Percentiles rank a stretch among this genome's conserved stretches.
Evolutionary conservation across 164 flowering plant genomes (phyloP).

Genomic region (Protea cynaroides): DNA sequence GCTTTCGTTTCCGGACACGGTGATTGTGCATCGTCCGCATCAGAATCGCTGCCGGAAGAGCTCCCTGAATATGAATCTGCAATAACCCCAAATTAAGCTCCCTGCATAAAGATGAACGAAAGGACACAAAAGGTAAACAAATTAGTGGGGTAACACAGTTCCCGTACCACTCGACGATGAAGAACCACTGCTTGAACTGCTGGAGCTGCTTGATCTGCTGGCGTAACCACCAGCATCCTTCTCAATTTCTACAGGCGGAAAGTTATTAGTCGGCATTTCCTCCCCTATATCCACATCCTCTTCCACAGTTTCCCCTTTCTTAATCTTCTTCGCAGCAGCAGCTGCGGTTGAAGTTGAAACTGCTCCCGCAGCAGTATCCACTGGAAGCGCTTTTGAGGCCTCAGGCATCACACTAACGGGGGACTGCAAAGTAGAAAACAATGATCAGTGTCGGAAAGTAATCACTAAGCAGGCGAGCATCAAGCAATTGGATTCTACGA

Average conservation of each 20-base stretch:
- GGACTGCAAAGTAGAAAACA: slow-evolving; percentile 18
- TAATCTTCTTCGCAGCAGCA: slow-evolving; percentile 3
- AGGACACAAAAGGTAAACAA: background rate
- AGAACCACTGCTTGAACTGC: slow-evolving; percentile 66
- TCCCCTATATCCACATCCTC: slow-evolving; percentile 44
- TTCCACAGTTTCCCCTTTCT: slow-evolving; percentile 19
- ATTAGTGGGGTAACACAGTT: background rate
- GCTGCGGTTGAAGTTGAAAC: background rate
- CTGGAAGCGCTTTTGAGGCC: slow-evolving; percentile 9
- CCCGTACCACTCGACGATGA: slow-evolving; percentile 69
- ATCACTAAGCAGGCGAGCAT: too few species aligned
- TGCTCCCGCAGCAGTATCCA: background rate
- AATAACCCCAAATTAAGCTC: slow-evolving; percentile 3
- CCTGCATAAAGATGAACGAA: background rate
- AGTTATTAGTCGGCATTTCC: slow-evolving; percentile 25
- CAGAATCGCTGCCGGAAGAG: slow-evolving; percentile 78
- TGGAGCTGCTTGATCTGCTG: slow-evolving; percentile 37
- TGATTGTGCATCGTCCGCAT: slow-evolving; percentile 59
- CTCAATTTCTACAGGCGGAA: slow-evolving; percentile 73
- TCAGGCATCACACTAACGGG: slow-evolving; percentile 22
- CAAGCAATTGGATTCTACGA: background rate
- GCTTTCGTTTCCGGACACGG: slow-evolving; percentile 19
- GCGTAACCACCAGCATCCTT: slow-evolving; percentile 43
- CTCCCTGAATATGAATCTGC: slow-evolving; percentile 91
- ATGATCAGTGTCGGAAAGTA: background rate